Base-by-base conservation (phyloP, 345 rosid genomes). In the Carallia pectinifolia region DNA sequence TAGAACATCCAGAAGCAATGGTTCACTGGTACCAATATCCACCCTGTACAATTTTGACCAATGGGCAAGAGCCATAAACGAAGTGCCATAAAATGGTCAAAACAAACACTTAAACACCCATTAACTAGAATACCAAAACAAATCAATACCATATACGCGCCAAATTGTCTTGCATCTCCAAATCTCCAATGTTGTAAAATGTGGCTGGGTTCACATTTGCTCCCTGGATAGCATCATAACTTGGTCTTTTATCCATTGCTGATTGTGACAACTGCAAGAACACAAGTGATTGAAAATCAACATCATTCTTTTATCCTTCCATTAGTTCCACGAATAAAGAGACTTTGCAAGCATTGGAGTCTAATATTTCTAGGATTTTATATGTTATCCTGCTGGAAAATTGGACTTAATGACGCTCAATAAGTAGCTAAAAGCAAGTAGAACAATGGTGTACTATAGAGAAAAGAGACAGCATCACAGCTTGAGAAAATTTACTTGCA, bases 131-230 rank as follows among this genome's bases (percentile, higher is more conserved):
- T 33, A 60, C 56, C n/a, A 62, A 23, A n/a, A 71, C 6, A 31
- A 56, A 76, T 52, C 6, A 71, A 55, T 86, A 91, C 97, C 97
- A 94, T 71, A 91, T 65, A 0, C 97, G 90, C 60, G 93, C 97
- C 33, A 90, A 72, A 75, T 94, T 91, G 67, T 91, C 95, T 76
- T 94, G 97, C 61, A 94, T 71, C 86, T 90, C 97, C 55, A 94
- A 84, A 81, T 94, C 95, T 34, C 98, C 97, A 0, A 89, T 90
- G 82, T 94, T 91, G 77, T 86, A 91, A 78, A 94, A 90, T 55
- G 97, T 87, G 53, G 96, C 79, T 30, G 97, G 97, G 47, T 78
- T 81, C 63, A 83, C 88, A 77, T 94, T 90, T 69, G 96, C 97
- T 79, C 97, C 98, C 59, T 84, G 83, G 65, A 90, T 82, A 61